Evolutionary conservation across 805 yeast species (phyloP).

Genomic region (Saturnispora zaruensis): DNA sequence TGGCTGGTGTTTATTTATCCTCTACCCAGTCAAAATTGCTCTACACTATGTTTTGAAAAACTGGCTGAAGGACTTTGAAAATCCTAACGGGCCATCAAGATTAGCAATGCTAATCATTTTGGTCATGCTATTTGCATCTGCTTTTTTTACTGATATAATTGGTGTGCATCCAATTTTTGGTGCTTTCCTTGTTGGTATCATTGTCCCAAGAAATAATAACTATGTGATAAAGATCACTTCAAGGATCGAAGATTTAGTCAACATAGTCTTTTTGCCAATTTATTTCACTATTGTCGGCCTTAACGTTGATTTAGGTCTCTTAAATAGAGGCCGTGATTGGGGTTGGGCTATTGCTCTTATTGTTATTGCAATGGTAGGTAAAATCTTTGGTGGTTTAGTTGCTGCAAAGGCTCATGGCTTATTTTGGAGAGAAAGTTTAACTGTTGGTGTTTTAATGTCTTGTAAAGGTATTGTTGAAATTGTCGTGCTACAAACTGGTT

Average conservation of each 20-base stretch:
- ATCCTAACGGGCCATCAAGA: conserved; percentile 57
- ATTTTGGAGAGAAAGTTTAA: conserved; percentile 62
- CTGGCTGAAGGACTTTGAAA: conserved; percentile 36
- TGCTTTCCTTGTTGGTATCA: conserved; percentile 68
- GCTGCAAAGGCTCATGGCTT: conserved; percentile 57
- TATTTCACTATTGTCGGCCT: conserved; percentile 78
- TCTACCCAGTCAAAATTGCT: conserved; percentile 46
- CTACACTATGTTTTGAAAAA: conserved; percentile 38
- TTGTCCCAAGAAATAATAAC: conserved; percentile 69
- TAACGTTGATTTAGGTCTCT: conserved; percentile 54
- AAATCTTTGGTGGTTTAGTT: conserved; percentile 56
- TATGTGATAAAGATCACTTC: conserved; percentile 63
- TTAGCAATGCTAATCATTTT: conserved; percentile 49
- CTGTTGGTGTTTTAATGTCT: conserved; percentile 78
- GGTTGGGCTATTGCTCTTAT: conserved; percentile 65
- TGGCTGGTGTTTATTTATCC: conserved; percentile 61
- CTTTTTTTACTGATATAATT: conserved; percentile 74
- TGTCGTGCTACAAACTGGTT: conserved; percentile 67
- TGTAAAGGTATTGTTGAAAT: conserved; percentile 86
- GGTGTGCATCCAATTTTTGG: conserved; percentile 87
- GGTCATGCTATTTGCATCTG: conserved; percentile 50
- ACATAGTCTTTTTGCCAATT: conserved; percentile 61
- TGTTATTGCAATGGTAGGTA: conserved; percentile 58
- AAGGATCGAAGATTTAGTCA: conserved; percentile 70
- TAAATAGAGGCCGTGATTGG: conserved; percentile 66